Percentiles rank a stretch among this genome's conserved stretches.
These are phyloP conservation scores for Murraya paniculata DNA, from an alignment of 345 rosid genomes.

Conservation along the genomic window DNA sequence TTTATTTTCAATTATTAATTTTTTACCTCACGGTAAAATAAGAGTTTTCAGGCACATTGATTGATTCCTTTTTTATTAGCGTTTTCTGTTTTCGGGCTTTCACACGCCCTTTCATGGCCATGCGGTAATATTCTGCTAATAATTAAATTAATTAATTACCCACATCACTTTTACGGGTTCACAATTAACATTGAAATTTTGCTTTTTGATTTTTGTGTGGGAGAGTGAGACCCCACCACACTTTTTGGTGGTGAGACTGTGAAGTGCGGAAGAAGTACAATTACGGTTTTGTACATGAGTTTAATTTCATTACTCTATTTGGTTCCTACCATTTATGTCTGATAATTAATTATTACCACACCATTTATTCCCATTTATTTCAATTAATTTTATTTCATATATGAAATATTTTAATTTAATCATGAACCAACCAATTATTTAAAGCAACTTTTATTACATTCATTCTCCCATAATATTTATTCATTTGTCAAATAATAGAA, in stretches of 20 bases:
- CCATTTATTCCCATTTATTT: not conserved
- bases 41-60: not conserved
- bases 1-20: not conserved
- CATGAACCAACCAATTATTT: too few relatives aligned
- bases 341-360: too few relatives aligned
- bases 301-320: not conserved
- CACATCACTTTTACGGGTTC: not conserved
- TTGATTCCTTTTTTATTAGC: not conserved
- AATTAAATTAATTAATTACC: not conserved
- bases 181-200: not conserved
- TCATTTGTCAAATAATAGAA: too few relatives aligned
- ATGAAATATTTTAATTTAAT: too few relatives aligned
- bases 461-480: too few relatives aligned
- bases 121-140: not conserved
- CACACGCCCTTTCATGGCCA: not conserved
- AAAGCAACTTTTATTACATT: too few relatives aligned
- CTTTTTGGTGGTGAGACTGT: not conserved
- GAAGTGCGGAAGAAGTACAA: too few relatives aligned
- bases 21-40: not conserved
- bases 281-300: not conserved
- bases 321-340: not conserved
- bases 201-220: not conserved
- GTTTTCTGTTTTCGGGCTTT: not conserved
- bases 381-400: not conserved
- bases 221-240: not conserved